Evolutionary conservation across 2,329 filamentous ascomycete species (phyloP).

Genomic region (Paracamarosporium sp.): DNA sequence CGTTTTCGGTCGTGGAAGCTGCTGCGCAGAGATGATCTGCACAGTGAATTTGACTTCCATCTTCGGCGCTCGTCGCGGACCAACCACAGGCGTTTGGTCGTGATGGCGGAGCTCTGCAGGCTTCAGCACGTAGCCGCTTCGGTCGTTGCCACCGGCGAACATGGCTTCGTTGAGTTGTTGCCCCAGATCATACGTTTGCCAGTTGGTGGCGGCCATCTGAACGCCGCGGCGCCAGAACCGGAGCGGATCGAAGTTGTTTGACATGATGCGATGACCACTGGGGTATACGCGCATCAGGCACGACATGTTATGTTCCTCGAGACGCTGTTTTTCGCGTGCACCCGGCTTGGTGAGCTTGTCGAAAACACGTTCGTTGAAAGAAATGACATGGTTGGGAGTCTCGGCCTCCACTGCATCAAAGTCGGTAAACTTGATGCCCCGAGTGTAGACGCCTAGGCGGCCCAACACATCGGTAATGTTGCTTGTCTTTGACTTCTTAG

Average conservation of each 20-base stretch:
- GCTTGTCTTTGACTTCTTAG: conserved; percentile 69
- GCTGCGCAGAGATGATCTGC: conserved; percentile 90
- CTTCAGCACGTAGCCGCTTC: conserved; percentile 92
- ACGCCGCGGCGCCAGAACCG: conserved; percentile 94
- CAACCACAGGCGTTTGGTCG: conserved; percentile 48
- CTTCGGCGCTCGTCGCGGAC: conserved; percentile 72
- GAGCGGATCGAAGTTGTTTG: conserved; percentile 93
- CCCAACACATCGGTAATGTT: conserved; percentile 87
- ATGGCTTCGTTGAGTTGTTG: conserved; percentile 98
- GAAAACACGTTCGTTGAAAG: conserved; percentile 90
- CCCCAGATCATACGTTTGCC: conserved; percentile 95
- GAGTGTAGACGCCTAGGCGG: conserved; percentile 80
- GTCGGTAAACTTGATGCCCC: conserved; percentile 81
- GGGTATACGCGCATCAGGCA: conserved; percentile 92
- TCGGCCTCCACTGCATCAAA: conserved; percentile 82
- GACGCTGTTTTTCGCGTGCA: conserved; percentile 74
- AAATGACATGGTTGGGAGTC: conserved; percentile 92
- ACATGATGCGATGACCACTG: conserved; percentile 78
- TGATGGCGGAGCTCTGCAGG: conserved; percentile 76
- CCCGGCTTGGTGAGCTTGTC: conserved; percentile 79
- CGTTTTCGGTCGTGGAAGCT: conserved; percentile 82
- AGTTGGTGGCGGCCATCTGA: conserved; percentile 97
- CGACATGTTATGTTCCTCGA: conserved; percentile 89
- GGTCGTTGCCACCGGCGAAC: conserved; percentile 89
- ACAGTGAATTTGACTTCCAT: conserved; percentile 86